Base-by-base conservation (phyloP, 2,329 filamentous ascomycete genomes). In the Atkinsonella texensis region DNA sequence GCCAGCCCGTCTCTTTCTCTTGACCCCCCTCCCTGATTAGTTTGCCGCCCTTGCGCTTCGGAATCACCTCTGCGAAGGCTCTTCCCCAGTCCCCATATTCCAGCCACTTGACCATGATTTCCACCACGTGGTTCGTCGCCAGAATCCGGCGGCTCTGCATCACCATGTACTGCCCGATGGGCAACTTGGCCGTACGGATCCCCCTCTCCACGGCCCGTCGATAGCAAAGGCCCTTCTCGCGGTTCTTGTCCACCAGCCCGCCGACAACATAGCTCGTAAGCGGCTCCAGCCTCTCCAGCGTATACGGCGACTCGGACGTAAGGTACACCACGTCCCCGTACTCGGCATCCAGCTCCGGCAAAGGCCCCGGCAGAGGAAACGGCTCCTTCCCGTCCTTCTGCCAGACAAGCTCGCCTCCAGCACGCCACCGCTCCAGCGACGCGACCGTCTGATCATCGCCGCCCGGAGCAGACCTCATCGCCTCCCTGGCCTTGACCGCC, bases 41-140 rank as follows among this genome's bases (percentile, higher is more conserved):
- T 51, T 75, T 78, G 0, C 85, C 89, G 1, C 88, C 89, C 67
- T 98, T 98, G 55, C 93, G 75, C 68, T 89, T 89, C 0, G 93
- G 93, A 58, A 98, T 90, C 3, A 94, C 89, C 48, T 80, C 76
- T 68, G 90, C 70, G 65, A 98, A 98, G 0, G 93, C 90, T 62
- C 86, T 75, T 1, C 85, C 90, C 93, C 93, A 98, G 65, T 97
- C 86, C 2, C 87, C 87, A 47, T 80, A 81, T 67, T 96, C 89
- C 51, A 98, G 68, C 89, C 90, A 98, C 57, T 82, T 83, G 45
- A 95, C 71, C 88, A 98, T 95, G 56, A 98, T 97, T 69, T 97
- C 91, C 46, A 93, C 80, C 1, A 98, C 93, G 63, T 98, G 93
- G 63, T 97, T 98, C 8, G 91, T 96, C 3, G 91, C 84, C 52